Percentiles rank a stretch among this genome's conserved stretches.
These are phyloP conservation scores for Kwoniella dejecticola DNA, from an alignment of 768 basidiomycete genomes.

Conservation along the genomic window DNA sequence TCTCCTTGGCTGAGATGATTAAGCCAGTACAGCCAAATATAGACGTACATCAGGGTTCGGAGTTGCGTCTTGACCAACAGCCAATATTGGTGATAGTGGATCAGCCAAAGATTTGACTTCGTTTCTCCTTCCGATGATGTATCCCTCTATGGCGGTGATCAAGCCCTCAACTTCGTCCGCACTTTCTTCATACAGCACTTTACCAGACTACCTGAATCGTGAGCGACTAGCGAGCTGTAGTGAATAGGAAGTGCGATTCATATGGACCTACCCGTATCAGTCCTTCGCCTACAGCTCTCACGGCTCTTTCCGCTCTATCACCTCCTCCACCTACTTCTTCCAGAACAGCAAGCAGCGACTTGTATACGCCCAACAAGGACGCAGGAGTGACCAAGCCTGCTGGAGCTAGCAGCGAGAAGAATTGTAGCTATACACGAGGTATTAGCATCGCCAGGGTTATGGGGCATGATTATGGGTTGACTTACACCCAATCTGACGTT, in stretches of 20 bases:
- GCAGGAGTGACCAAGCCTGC: constrained; percentile 72
- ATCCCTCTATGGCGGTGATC: constrained; percentile 68
- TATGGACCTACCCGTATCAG: constrained; percentile 43
- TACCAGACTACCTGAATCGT: constrained; percentile 64
- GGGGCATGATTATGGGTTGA: too few relatives aligned
- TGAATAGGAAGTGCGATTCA: too few relatives aligned
- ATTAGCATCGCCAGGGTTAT: too few relatives aligned
- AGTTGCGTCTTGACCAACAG: constrained; percentile 14
- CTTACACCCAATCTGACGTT: constrained; percentile 84
- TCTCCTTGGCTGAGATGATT: too few relatives aligned
- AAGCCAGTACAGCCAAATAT: too few relatives aligned
- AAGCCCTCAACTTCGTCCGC: constrained; percentile 67
- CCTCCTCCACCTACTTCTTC: constrained; percentile 50
- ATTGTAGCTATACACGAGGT: constrained; percentile 68
- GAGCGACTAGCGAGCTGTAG: neutral
- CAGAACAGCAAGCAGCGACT: constrained; percentile 80
- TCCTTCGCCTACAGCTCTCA: constrained; percentile 51
- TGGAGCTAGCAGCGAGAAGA: constrained; percentile 84
- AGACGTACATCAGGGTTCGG: constrained; percentile 23
- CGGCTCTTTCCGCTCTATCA: constrained; percentile 48
- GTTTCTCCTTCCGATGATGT: constrained; percentile 65
- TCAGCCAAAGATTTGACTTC: constrained; percentile 68
- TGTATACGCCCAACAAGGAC: constrained; percentile 77
- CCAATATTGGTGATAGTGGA: constrained; percentile 58
- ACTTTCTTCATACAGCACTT: constrained; percentile 65